Conservation (phyloP, 2,329 filamentous ascomycete genomes). For the Pseudocercospora musae region DNA sequence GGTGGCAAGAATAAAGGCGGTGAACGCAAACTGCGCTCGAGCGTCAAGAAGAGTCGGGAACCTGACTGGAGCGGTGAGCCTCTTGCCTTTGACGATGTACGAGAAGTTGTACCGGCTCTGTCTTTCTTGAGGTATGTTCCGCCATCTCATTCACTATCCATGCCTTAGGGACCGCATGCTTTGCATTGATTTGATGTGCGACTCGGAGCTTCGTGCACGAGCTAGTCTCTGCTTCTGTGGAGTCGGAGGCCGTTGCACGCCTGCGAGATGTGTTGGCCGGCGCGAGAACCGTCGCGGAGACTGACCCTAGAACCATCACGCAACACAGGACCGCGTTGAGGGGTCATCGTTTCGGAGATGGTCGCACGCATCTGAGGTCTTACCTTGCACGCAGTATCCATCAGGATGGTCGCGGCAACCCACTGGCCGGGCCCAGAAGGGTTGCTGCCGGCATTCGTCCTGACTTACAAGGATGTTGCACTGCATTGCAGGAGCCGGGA, state of each 20-base stretch:
- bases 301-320: neutral
- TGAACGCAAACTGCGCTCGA: conserved; percentile 47
- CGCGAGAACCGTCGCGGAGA: neutral
- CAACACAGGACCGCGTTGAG: conserved; percentile 17
- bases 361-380: neutral
- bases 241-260: neutral
- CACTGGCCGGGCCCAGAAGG: neutral
- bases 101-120: conserved; percentile 45
- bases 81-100: conserved; percentile 44
- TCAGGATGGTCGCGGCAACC: neutral
- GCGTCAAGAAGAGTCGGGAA: conserved; percentile 41
- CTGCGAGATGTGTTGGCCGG: neutral
- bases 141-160: neutral
- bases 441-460: conserved; percentile 1
- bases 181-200: neutral
- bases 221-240: neutral
- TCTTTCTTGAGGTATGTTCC: conserved; percentile 48
- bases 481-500: neutral
- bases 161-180: neutral
- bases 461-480: neutral
- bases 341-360: neutral
- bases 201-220: neutral
- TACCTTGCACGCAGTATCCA: neutral
- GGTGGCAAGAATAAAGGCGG: conserved; percentile 53
- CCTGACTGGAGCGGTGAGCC: conserved; percentile 46